phyloP scores from a whole-genome alignment of 371 early-diverging fungal genomes.

The Mortierella sp. region DNA sequence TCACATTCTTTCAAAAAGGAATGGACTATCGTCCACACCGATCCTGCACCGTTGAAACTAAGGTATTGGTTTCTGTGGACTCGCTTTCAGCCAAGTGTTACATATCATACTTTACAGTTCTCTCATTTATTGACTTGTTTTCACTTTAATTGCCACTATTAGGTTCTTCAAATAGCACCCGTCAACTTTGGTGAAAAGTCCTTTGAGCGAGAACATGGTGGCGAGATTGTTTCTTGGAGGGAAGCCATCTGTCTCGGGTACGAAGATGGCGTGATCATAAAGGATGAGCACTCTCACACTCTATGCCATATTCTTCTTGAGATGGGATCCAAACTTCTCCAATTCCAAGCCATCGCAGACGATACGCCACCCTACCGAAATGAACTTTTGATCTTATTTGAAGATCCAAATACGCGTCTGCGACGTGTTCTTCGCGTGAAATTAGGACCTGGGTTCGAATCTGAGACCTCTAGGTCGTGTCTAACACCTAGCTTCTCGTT shows the following conservation, averaged over 20 bases:
- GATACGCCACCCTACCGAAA: slow-evolving; percentile 13
- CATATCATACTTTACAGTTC: neutral
- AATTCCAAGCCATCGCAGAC: slow-evolving; percentile 41
- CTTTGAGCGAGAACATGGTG: slow-evolving; percentile 6
- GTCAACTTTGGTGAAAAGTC: slow-evolving; percentile 18
- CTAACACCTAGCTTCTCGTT: slow-evolving; percentile 19
- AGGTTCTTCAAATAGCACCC: slow-evolving; percentile 28
- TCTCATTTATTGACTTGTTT: neutral
- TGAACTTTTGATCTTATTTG: slow-evolving; percentile 39
- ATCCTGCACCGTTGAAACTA: slow-evolving; percentile 22
- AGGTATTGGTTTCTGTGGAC: slow-evolving; percentile 8
- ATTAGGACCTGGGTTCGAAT: slow-evolving; percentile 24
- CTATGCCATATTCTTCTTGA: slow-evolving; percentile 26
- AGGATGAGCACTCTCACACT: slow-evolving; percentile 31
- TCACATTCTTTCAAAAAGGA: slow-evolving; percentile 28
- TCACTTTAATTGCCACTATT: neutral
- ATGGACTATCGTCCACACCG: slow-evolving; percentile 17
- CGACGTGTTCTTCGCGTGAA: slow-evolving; percentile 26
- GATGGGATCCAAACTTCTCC: slow-evolving; percentile 21
- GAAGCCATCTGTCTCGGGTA: slow-evolving; percentile 42
- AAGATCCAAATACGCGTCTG: slow-evolving; percentile 28
- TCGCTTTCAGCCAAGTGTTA: neutral
- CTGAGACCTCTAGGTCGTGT: slow-evolving; percentile 14
- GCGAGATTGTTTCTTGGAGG: slow-evolving; percentile 10
- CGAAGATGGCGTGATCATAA: slow-evolving; percentile 30